Conservation (phyloP, 345 rosid species). For the Erucastrum elatum region DNA sequence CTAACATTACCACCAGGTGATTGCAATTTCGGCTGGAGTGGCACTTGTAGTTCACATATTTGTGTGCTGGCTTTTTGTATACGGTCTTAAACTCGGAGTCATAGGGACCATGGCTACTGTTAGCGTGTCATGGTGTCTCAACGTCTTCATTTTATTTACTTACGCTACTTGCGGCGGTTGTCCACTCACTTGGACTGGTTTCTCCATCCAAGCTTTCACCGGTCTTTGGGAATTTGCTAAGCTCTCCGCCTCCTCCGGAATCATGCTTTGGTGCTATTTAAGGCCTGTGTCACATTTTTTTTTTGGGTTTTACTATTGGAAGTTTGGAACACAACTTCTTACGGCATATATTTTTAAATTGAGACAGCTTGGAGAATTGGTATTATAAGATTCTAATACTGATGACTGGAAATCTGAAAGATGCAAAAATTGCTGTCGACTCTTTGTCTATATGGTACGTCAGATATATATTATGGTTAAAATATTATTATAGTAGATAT, state of each 20-base stretch:
- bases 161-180: neutral
- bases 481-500: neutral
- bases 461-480: conserved; percentile 29
- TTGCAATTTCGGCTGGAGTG: neutral
- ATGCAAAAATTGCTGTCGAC: conserved; percentile 77
- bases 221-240: neutral
- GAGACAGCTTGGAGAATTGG: conserved; percentile 41
- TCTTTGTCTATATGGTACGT: conserved; percentile 42
- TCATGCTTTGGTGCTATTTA: neutral
- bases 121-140: neutral
- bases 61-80: neutral
- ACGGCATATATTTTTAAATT: neutral
- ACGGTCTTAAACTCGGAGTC: neutral
- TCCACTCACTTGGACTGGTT: neutral
- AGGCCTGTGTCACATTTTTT: neutral
- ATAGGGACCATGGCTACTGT: neutral
- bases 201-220: neutral
- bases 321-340: neutral
- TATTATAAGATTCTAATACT: conserved; percentile 57
- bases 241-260: neutral
- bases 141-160: neutral
- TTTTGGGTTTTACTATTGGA: neutral
- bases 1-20: neutral
- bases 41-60: neutral
- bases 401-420: conserved; percentile 76